Percentiles rank a stretch among this genome's conserved stretches.
phyloP scores from a whole-genome alignment of 2,329 filamentous ascomycete genomes.

The Ceratocystis lukuohia region DNA sequence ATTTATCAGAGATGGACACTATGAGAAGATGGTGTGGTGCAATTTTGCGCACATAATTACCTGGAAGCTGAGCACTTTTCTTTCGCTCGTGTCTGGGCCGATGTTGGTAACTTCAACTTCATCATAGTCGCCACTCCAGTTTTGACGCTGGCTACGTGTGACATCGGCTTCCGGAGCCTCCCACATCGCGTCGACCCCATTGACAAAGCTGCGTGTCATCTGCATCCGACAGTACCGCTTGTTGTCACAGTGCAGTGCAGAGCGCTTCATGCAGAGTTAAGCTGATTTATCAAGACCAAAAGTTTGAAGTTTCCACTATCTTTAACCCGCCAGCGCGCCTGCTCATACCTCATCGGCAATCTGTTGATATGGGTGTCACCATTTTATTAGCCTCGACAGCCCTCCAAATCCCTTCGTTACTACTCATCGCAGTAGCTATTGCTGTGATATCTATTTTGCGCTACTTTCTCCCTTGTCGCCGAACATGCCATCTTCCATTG shows the following conservation, averaged over 20 bases:
- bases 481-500: constrained; percentile 20
- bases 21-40: neutral
- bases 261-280: neutral
- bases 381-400: neutral
- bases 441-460: neutral
- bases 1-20: neutral
- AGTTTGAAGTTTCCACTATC: neutral
- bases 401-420: neutral
- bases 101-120: neutral
- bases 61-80: neutral
- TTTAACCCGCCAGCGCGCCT: neutral
- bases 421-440: neutral
- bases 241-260: neutral
- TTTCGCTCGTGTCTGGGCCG: neutral
- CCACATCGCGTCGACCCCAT: neutral
- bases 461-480: neutral
- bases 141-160: neutral
- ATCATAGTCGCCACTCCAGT: neutral
- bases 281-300: neutral
- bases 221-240: neutral
- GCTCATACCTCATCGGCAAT: too few species aligned
- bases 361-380: neutral
- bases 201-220: neutral
- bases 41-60: neutral
- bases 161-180: neutral